Base-by-base conservation (phyloP, 306 rosid genomes). In the Ochetophila trinervis region DNA sequence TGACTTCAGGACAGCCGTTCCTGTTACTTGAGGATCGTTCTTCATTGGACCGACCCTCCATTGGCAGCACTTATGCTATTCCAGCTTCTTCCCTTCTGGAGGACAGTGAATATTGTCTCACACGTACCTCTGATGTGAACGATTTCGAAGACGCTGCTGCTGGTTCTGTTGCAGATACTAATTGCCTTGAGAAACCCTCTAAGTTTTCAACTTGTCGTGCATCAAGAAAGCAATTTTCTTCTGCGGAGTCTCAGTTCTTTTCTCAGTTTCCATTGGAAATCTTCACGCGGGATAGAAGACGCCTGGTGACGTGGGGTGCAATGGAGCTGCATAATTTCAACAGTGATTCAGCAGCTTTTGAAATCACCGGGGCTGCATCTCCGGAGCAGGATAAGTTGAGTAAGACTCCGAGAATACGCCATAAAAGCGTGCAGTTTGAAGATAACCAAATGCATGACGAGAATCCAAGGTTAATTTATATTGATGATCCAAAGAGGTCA, bases 401-500 rank as follows among this genome's bases (percentile, higher is more conserved):
- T 60, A 86, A 80, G 66, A 68, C 84, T 16, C 91, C 77, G 63
- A 83, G 91, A 74, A 56, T 73, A 73, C 79, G 79, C n/a, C 90
- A 79, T 58, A 90, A 78, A 57, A 85, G 87, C 61, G 74, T 84
- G 42, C 95, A 87, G 65, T 74, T 83, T 56, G 95, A 90, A 3
- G 95, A 86, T 54, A 67, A 49, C 4, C 23, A 74, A 34, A 59
- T 76, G 14, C 88, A 84, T 30, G 90, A 86, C 2, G 95, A 81
- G 44, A 72, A 73, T 63, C 77, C 99, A 0, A 86, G 99, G 91
- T 55, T 88, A 73, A 87, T 94, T 54, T 88, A 84, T 63, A 79
- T 94, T 37, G 82, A 88, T 70, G 96, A 94, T 64, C 96, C 99
- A 0, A 79, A 48, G 75, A 86, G 27, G 72, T 88, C 97, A 0